Base-by-base conservation (phyloP, 1,139 yeast genomes). In the Scheffersomyces stambukii region DNA sequence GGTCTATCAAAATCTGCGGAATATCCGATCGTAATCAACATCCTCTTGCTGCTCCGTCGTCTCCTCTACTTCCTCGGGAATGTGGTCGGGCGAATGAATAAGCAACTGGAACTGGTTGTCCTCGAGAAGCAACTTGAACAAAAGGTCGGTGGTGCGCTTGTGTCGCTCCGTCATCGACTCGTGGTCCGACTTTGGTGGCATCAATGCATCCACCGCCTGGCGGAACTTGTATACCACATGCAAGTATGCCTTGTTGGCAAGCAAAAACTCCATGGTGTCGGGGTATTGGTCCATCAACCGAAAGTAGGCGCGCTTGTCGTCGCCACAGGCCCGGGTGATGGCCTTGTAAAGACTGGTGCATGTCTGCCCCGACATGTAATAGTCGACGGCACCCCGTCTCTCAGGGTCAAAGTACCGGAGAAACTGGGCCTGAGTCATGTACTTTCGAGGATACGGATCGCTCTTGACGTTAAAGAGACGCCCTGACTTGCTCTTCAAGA, bases 251-350 rank as follows among this genome's bases (percentile, higher is more conserved):
- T 24, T 24, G 2, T 6, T 10, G 12, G 19, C 12, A 10, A 13
- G 6, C 22, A 63, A 37, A 25, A 43, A 57, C 30, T 57, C 62
- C 18, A 64, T 46, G 1, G 66, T 52, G 18, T 50, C 50, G 1
- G 71, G 71, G 33, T 42, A 64, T 19, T 50, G 37, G 32, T 58
- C 60, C 53, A 50, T 51, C 25, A 63, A 41, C 18, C 40, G 34
- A 33, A 50, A 57, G 15, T 55, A 51, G 19, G 33, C 29, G 0
- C 28, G 10, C 14, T 37, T 34, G 28, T 53, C 48, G 4, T 35
- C 41, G 5, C 36, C 38, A 23, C 51, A 45, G 28, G 43, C 40
- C 9, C 37, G 24, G 16, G 40, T 41, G 6, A 62, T 36, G 3
- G 41, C 40, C 10, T 25, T 10, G 44, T 49, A 14, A 6, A 23